Evolutionary conservation across 2,329 filamentous ascomycete species (phyloP).

Genomic region (Pleurostoma richardsiae): DNA sequence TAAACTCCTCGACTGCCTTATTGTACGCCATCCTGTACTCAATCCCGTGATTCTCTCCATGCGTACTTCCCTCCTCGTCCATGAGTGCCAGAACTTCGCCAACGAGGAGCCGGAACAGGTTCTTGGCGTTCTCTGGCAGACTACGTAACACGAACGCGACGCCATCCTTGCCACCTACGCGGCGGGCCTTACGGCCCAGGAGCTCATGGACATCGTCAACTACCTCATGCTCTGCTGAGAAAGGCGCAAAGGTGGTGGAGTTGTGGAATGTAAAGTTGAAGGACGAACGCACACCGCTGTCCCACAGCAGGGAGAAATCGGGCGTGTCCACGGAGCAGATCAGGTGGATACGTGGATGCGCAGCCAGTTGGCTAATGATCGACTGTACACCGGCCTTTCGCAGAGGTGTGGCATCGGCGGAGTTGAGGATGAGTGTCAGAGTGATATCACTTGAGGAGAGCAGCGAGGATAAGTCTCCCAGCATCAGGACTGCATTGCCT

Average conservation of each 20-base stretch:
- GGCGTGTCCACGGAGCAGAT: conserved; percentile 83
- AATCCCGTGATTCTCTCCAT: conserved; percentile 61
- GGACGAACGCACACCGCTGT: conserved; percentile 74
- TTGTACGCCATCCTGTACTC: conserved; percentile 92
- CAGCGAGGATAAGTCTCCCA: conserved; percentile 59
- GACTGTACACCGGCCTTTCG: conserved; percentile 67
- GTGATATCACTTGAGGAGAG: conserved; percentile 45
- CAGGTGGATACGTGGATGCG: conserved; percentile 66
- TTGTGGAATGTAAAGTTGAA: conserved; percentile 92
- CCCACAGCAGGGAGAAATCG: conserved; percentile 85
- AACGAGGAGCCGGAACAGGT: conserved; percentile 78
- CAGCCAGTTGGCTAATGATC: conserved; percentile 70
- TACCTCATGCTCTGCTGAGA: conserved; percentile 66
- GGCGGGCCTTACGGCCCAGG: conserved; percentile 72
- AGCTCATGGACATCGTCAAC: conserved; percentile 89
- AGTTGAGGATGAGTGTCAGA: conserved; percentile 75
- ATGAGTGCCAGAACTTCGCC: conserved; percentile 73
- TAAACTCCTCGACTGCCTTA: conserved; percentile 94
- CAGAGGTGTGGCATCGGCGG: conserved; percentile 74
- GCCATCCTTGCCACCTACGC: conserved; percentile 84
- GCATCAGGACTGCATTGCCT: conserved; percentile 62
- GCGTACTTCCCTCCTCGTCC: conserved; percentile 51
- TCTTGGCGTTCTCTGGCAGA: conserved; percentile 86
- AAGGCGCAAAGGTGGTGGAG: conserved; percentile 80
- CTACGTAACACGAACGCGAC: conserved; percentile 87